Evolutionary conservation across 495 filamentous ascomycete species (phyloP).

Genomic region (Penicillium chermesinum): DNA sequence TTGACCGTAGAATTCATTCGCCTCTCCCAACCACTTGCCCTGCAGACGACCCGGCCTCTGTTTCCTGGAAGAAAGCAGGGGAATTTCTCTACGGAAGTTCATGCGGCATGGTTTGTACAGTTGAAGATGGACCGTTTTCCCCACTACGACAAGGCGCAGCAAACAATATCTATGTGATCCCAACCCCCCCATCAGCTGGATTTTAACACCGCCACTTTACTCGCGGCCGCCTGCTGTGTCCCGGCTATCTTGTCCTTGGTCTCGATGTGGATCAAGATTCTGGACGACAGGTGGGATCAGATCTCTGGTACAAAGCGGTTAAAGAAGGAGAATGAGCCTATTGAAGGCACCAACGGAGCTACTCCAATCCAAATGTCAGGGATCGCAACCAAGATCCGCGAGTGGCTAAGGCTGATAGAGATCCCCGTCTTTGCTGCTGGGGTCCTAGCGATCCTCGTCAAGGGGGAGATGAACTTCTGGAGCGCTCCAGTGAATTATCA

Average conservation of each 20-base stretch:
- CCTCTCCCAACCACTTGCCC: constrained; percentile 31
- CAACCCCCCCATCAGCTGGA: constrained; percentile 43
- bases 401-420: constrained; percentile 44
- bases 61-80: constrained; percentile 18
- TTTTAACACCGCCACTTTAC: constrained; percentile 49
- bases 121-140: constrained; percentile 36
- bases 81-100: constrained; percentile 27
- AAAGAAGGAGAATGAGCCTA: constrained; percentile 27
- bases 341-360: constrained; percentile 51
- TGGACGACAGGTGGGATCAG: constrained; percentile 50
- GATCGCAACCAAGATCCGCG: constrained; percentile 40
- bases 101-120: constrained; percentile 37
- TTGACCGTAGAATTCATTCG: constrained; percentile 57
- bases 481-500: constrained; percentile 45
- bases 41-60: constrained; percentile 33
- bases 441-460: constrained; percentile 49
- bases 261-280: constrained; percentile 56
- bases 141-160: constrained; percentile 44
- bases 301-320: constrained; percentile 23
- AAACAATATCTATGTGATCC: constrained; percentile 53
- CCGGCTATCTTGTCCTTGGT: constrained; percentile 52
- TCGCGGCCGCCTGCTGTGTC: constrained; percentile 56
- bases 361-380: constrained; percentile 43
- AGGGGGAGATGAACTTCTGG: constrained; percentile 56
- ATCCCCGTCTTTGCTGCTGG: constrained; percentile 50